phyloP scores from a whole-genome alignment of 805 yeast genomes.

The Yarrowia sp. region DNA sequence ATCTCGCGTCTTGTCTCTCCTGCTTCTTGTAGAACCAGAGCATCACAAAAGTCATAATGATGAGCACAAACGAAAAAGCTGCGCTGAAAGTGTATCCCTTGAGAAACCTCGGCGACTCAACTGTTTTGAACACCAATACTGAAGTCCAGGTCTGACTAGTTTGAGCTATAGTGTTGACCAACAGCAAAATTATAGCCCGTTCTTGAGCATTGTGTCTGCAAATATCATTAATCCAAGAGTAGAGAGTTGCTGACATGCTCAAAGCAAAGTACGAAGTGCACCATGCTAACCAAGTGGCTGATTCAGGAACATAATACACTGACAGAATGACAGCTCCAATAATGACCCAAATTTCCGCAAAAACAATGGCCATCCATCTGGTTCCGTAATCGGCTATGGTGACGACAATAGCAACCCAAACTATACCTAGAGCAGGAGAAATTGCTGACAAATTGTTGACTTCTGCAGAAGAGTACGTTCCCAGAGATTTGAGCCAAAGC shows the following conservation, averaged over 20 bases:
- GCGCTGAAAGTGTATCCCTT: slow-evolving; percentile 46
- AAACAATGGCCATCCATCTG: slow-evolving; percentile 61
- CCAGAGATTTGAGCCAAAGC: slow-evolving; percentile 10
- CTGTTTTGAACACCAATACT: slow-evolving; percentile 53
- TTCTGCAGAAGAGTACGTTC: neutral
- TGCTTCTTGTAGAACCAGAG: neutral
- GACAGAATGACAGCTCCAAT: slow-evolving; percentile 61
- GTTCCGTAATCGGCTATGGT: slow-evolving; percentile 52
- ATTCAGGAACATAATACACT: slow-evolving; percentile 61
- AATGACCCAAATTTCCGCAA: slow-evolving; percentile 61
- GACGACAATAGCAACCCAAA: slow-evolving; percentile 47
- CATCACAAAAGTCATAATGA: neutral
- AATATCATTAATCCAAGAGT: slow-evolving; percentile 66
- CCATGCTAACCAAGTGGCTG: slow-evolving; percentile 68
- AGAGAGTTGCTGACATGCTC: slow-evolving; percentile 67
- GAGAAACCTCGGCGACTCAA: slow-evolving; percentile 46
- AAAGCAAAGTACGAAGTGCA: slow-evolving; percentile 63
- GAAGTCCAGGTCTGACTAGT: slow-evolving; percentile 63
- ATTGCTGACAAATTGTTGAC: slow-evolving; percentile 60
- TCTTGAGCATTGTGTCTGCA: slow-evolving; percentile 61
- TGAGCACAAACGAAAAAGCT: neutral
- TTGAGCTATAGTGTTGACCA: slow-evolving; percentile 62
- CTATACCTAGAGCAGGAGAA: slow-evolving; percentile 65
- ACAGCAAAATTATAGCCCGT: slow-evolving; percentile 59
- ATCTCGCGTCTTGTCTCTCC: neutral